Base-by-base conservation (phyloP, 106 monocot species). In the Dioscorea alata region DNA sequence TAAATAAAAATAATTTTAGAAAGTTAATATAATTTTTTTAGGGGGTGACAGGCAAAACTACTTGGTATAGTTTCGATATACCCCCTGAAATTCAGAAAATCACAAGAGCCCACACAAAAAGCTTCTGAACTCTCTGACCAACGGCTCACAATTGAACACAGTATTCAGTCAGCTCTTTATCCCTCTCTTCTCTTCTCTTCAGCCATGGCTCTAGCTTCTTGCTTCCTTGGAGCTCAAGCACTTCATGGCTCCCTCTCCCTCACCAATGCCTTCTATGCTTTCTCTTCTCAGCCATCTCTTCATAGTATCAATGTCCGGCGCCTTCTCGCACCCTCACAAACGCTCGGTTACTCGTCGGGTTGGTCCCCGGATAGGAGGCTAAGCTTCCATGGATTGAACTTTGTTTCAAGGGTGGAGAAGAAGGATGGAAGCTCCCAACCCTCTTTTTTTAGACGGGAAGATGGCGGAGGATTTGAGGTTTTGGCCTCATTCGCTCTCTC, bases 141-240 rank as follows among this genome's bases (percentile, higher is more conserved):
- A 34, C 34, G 34, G 34, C 42, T 42, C 42, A 42, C 42, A 3
- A 8, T 42, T 42, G 42, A 42, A 42, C 56, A 15, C 10, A n/a
- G n/a, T n/a, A n/a, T 20, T 32, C 31, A 17, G 6, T 18, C 13
- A n/a, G 12, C 25, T 23, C 23, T 23, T 25, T 6, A 28, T 25
- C 60, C 23, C n/a, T 60, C 63, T 64, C 34, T 69, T 4, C 32
- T 2, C 48, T 23, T 12, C 48, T 23, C 19, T 48, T 54, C 53
- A 4, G 16, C 69, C 68, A 80, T 74, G 80, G 63, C 74, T 24
- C 22, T 69, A 63, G 73, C 73, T 50, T 61, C 66, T 57, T 66
- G 50, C 66, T 64, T 74, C 53, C 54, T 57, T 66, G 74, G 65
- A 33, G 53, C 68, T 73, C 73, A 63, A 57, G 24, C 49, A 17